phyloP scores from a whole-genome alignment of 306 rosid species.

The Erythrophleum fordii region DNA sequence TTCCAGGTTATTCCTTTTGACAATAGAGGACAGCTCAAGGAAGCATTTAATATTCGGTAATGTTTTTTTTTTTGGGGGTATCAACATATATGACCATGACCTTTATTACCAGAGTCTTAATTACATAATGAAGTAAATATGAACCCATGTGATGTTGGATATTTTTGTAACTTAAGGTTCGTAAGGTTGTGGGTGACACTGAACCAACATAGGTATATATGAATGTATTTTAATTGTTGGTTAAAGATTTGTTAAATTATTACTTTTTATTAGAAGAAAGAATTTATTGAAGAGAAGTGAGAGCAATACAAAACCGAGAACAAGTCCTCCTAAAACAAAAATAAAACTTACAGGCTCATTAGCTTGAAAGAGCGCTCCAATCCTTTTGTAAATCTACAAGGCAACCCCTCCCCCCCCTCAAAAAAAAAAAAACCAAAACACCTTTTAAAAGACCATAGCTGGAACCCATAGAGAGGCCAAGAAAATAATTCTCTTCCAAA shows the following conservation, averaged over 20 bases:
- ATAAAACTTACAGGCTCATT: too few species aligned
- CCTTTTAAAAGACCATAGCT: too few species aligned
- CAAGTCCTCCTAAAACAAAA: too few species aligned
- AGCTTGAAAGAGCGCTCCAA: too few species aligned
- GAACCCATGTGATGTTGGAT: conserved; percentile 30
- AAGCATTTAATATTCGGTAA: conserved; percentile 97
- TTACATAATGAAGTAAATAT: not conserved
- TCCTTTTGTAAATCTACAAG: too few species aligned
- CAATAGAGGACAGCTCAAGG: conserved; percentile 96
- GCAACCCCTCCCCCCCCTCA: too few species aligned
- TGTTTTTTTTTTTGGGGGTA: conserved; percentile 20
- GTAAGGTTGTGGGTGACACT: not conserved
- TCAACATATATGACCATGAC: not conserved
- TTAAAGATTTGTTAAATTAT: conserved; percentile 12
- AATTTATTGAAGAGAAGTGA: too few species aligned
- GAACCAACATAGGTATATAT: not conserved
- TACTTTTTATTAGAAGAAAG: too few species aligned
- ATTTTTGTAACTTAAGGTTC: not conserved
- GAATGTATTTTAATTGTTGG: not conserved
- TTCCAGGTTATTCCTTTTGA: conserved; percentile 94
- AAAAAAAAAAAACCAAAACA: too few species aligned
- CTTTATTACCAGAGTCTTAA: conserved; percentile 1
- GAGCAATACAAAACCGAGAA: too few species aligned
- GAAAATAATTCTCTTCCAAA: too few species aligned
- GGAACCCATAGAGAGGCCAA: too few species aligned